Percentiles rank a stretch among this genome's conserved stretches.
phyloP scores from a whole-genome alignment of 257 asterid species.

The Solanum lignicaule region DNA sequence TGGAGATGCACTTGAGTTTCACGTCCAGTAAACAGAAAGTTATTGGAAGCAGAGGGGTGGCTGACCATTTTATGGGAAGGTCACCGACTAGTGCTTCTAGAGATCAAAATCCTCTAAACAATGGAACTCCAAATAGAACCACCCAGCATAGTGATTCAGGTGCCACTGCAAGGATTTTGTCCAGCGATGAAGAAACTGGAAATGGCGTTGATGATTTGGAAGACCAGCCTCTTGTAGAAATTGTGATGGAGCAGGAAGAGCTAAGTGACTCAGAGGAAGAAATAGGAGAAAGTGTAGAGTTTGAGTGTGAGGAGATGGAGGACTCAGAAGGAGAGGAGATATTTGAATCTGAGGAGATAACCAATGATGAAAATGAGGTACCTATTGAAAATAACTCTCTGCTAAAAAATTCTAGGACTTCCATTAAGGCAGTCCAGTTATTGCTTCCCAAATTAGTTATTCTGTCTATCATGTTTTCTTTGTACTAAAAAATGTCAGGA shows the following conservation, averaged over 20 bases:
- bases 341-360: constrained; percentile 49
- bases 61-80: constrained; percentile 7
- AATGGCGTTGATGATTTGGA: constrained; percentile 18
- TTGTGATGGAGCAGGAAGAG: constrained; percentile 98
- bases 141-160: constrained; percentile 20
- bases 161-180: constrained; percentile 17
- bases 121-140: constrained; percentile 21
- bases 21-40: constrained; percentile 35
- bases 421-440: background rate
- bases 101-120: constrained; percentile 10
- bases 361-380: constrained; percentile 62
- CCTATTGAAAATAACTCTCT: background rate
- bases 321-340: constrained; percentile 83
- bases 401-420: background rate
- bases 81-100: constrained; percentile 11
- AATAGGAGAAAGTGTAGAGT: constrained; percentile 78
- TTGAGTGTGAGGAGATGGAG: constrained; percentile 96
- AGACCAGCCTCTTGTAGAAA: constrained; percentile 53
- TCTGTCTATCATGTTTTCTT: background rate
- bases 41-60: constrained; percentile 16
- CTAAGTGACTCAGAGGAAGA: constrained; percentile 95
- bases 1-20: constrained; percentile 60
- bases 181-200: constrained; percentile 27
- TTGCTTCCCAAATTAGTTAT: background rate
- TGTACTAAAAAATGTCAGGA: background rate